Evolutionary conservation across 2,329 filamentous ascomycete genomes (phyloP), one percentile per base, ranked within the genome.

Genomic region (Fusarium secorum): DNA sequence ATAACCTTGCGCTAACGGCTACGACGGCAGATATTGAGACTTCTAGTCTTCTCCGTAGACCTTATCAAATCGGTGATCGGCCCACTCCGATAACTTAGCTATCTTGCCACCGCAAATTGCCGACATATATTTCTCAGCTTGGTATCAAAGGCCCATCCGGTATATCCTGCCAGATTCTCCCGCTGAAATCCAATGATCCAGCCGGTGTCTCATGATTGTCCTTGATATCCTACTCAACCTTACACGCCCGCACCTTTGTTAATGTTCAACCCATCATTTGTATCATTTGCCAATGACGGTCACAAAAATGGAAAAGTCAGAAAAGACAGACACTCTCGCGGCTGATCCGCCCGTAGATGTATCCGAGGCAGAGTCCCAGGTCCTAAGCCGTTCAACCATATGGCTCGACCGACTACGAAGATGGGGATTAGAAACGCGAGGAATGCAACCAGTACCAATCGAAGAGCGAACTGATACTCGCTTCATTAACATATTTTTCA

Each of bases 111-210:
- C n/a, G 45, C 28, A 22, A 18, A 46, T n/a, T 8, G 10, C 26
- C 26, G 26, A 46, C 6, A 46, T n/a, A 15, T 4, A n/a, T 17
- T 5, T n/a, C 18, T 42, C 22, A 24, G 18, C 42, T 45, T 28
- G 24, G 5, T 14, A 45, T 28, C 18, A 3, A 11, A 14, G 15
- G 9, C 6, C 0, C 1, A 7, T 24, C 3, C 1, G 1, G 7
- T 42, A 42, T 28, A 28, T 45, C 42, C 42, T 28, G 24, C 5
- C 14, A 8, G 10, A 28, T 0, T 22, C 14, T 22, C 28, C 11
- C 14, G 28, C 13, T 46, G 18, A n/a, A 14, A 20, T 14, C 4
- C 3, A 17, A 32, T 32, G 13, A 11, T 32, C 20, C 5, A 10
- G 20, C 28, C 7, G 10, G 20, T 46, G 13, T 48, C 11, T 22